Conservation (phyloP, 176 grass and related monocot species). For the Dendrocalamus sinicus region DNA sequence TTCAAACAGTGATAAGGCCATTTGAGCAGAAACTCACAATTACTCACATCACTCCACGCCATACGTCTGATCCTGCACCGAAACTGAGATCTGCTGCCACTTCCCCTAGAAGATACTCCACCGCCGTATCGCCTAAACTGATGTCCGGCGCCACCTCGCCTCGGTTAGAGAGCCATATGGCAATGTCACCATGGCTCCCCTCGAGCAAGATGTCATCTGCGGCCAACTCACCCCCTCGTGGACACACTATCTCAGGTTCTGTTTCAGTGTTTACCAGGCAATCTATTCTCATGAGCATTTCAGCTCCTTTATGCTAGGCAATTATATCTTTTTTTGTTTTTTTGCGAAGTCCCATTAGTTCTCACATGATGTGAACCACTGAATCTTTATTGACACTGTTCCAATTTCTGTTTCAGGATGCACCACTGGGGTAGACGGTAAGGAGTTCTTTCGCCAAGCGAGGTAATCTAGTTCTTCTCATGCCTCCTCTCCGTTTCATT, state of each 20-base stretch:
- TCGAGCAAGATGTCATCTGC: slow-evolving; percentile 92
- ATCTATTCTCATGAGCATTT: not conserved
- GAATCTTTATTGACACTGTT: not conserved
- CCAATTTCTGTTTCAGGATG: slow-evolving; percentile 51
- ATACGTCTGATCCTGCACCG: slow-evolving; percentile 46
- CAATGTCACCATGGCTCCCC: slow-evolving; percentile 72
- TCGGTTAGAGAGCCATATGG: slow-evolving; percentile 50
- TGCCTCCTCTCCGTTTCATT: not conserved
- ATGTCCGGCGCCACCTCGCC: slow-evolving; percentile 63
- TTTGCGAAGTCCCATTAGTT: not conserved
- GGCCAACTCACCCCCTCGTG: slow-evolving; percentile 74
- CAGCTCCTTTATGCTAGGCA: not conserved
- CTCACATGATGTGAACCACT: not conserved
- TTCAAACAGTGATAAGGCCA: slow-evolving; percentile 48
- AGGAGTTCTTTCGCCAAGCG: slow-evolving; percentile 97
- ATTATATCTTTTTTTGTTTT: not conserved
- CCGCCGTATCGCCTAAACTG: slow-evolving; percentile 65
- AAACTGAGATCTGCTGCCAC: slow-evolving; percentile 63
- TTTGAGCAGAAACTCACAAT: slow-evolving; percentile 60
- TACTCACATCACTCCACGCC: slow-evolving; percentile 58
- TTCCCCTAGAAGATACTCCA: slow-evolving; percentile 57
- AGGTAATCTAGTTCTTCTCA: slow-evolving; percentile 49
- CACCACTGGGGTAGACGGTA: slow-evolving; percentile 74
- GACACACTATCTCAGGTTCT: slow-evolving; percentile 46
- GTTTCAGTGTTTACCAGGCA: not conserved